Evolutionary conservation across 2,329 filamentous ascomycete genomes (phyloP).

Genomic region (Mycocentrospora acerina): DNA sequence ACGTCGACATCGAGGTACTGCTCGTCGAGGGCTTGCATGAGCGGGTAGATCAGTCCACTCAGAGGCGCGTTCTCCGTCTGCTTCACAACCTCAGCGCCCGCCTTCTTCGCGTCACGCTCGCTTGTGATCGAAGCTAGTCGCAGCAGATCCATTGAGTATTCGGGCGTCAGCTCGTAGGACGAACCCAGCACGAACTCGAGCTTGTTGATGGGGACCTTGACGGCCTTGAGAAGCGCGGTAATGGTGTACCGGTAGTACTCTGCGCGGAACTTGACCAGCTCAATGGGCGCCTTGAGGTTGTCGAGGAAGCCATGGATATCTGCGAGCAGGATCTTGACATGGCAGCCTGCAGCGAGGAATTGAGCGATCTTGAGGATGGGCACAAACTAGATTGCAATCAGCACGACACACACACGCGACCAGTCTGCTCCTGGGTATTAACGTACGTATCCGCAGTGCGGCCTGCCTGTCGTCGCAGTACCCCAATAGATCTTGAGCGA

Average conservation of each 20-base stretch:
- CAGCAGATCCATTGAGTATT: constrained; percentile 88
- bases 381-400: constrained; percentile 58
- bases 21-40: constrained; percentile 90
- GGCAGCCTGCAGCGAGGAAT: constrained; percentile 79
- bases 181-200: constrained; percentile 83
- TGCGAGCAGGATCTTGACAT: constrained; percentile 74
- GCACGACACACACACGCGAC: not conserved
- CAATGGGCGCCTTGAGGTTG: constrained; percentile 83
- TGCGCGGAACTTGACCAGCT: constrained; percentile 78
- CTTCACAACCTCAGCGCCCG: constrained; percentile 92
- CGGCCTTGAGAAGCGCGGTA: constrained; percentile 70
- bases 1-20: constrained; percentile 78
- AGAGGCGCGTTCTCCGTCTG: constrained; percentile 77
- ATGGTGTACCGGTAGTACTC: constrained; percentile 82
- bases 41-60: constrained; percentile 75
- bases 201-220: constrained; percentile 76
- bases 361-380: constrained; percentile 88
- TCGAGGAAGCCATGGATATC: constrained; percentile 71
- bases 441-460: constrained; percentile 77
- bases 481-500: constrained; percentile 85
- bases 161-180: constrained; percentile 68
- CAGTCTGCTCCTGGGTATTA: not conserved
- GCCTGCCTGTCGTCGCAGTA: constrained; percentile 81
- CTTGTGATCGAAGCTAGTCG: constrained; percentile 69
- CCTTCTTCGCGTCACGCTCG: constrained; percentile 83